Evolutionary conservation across 805 yeast species (phyloP).

Genomic region (Starmerella floris): DNA sequence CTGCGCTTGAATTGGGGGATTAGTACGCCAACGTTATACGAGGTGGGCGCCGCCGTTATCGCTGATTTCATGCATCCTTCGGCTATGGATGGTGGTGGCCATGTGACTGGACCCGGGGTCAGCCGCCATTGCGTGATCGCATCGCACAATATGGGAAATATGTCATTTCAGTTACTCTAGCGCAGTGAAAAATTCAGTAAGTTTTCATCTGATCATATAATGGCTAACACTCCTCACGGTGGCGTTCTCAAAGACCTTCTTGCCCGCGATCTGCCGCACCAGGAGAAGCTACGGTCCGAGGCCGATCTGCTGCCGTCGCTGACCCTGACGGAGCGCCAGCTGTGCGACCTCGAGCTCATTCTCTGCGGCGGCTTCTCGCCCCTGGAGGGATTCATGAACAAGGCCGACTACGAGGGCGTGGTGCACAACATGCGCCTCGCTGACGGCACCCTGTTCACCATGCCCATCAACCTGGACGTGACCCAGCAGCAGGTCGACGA

Average conservation of each 20-base stretch:
- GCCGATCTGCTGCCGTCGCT: constrained; percentile 35
- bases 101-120: too few relatives aligned
- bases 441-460: constrained; percentile 74
- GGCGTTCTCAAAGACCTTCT: constrained; percentile 76
- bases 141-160: too few relatives aligned
- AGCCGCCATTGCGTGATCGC: too few relatives aligned
- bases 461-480: constrained; percentile 84
- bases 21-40: too few relatives aligned
- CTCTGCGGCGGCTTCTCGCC: constrained; percentile 93
- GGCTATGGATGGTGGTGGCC: too few relatives aligned
- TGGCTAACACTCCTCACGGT: constrained; percentile 69
- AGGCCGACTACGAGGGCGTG: constrained; percentile 56
- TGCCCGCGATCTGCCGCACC: constrained; percentile 60
- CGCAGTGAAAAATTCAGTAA: too few relatives aligned
- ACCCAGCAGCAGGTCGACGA: constrained; percentile 36
- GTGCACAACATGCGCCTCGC: constrained; percentile 55
- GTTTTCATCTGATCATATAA: too few relatives aligned
- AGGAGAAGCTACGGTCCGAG: constrained; percentile 44
- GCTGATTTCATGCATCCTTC: too few relatives aligned
- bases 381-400: constrained; percentile 53
- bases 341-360: constrained; percentile 85
- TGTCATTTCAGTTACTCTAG: too few relatives aligned
- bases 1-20: too few relatives aligned
- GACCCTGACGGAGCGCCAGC: constrained; percentile 67
- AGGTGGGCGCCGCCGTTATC: too few relatives aligned